Base-by-base conservation (phyloP, 768 basidiomycete species). In the Kwoniella sp. region DNA sequence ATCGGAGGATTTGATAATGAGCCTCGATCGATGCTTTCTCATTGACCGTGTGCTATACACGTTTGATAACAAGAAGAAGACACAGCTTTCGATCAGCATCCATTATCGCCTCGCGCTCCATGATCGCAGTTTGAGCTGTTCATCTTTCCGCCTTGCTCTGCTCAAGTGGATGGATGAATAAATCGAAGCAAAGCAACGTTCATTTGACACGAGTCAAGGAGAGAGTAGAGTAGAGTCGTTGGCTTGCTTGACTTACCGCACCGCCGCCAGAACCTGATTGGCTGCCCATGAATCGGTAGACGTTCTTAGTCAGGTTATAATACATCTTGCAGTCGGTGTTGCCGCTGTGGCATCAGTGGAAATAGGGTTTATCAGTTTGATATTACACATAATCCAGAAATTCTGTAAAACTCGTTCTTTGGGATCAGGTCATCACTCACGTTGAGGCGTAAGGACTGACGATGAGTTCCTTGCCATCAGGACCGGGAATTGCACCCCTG, bases 301-400 rank as follows among this genome's bases (percentile, higher is more conserved):
- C 65, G 67, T 78, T 68, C 67, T 69, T 72, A 60, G 72, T 70
- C 22, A 78, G 63, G 53, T 75, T 73, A 64, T 75, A 78, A 59
- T 74, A 78, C 70, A 78, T 71, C 61, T 77, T 76, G 56, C 74
- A 76, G 36, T 76, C 71, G 49, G 74, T 76, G 59, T 76, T 76
- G 21, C 74, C 74, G 37, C 71, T 69, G 19, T n/a, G 10, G 40
- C n/a, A n/a, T n/a, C n/a, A n/a, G n/a, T n/a, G n/a, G n/a, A n/a
- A n/a, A n/a, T n/a, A n/a, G n/a, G n/a, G n/a, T 8, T 48, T 48
- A n/a, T 48, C 47, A 48, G 47, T 22, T 48, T 22, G 9, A 48
- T n/a, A 8, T 6, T 22, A 8, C n/a, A 21, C 19, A 21, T 48
- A 46, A 29, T 24, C 13, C 22, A 21, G 7, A 21, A 0, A n/a